Base-by-base conservation (phyloP, 2,329 filamentous ascomycete genomes). In the Cladosporium sp. region DNA sequence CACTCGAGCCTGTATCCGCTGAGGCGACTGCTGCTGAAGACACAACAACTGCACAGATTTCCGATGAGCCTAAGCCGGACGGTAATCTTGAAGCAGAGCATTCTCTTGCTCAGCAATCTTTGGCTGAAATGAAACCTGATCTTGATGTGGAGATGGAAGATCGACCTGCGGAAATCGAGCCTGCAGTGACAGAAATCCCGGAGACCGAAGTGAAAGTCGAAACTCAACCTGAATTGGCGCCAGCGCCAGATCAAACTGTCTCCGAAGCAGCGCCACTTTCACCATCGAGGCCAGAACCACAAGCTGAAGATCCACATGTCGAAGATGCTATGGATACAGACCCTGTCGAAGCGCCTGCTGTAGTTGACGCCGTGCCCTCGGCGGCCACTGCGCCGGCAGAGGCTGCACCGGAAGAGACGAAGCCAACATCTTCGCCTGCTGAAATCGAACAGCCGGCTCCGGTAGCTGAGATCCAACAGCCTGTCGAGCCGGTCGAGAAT, bases 101-200 rank as follows among this genome's bases (percentile, higher is more conserved):
- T 12, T 11, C 22, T n/a, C 43, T 37, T 6, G 34, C 40, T 34
- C 19, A 30, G 25, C n/a, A 36, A 30, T 15, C 22, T 14, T 14
- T 36, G 19, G 34, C 30, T 34, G 55, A 30, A 19, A 5, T 25
- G 11, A 40, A 51, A 9, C 19, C 37, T 22, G 39, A 51, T 14
- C n/a, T 22, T 37, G 55, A 51, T 14, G 45, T 51, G 19, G 55
- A 58, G 25, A 51, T 51, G 55, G 20, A 51, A 51, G 55, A 51
- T 19, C 22, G 28, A 19, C 45, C 36, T 34, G 45, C 45, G 7
- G 37, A 58, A 2, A 45, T 62, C 28, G 49, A 51, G 19, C 14
- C 17, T 14, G 36, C 39, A 15, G 19, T 22, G 14, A 20, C 15
- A 14, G 17, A 17, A n/a, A 2, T 9, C 11, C 12, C 17, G 5